A percentile compares a stretch with the other conserved stretches of the same genome.
phyloP scores from a whole-genome alignment of 2,329 filamentous ascomycete species.

The Venturiaceae sp. region DNA sequence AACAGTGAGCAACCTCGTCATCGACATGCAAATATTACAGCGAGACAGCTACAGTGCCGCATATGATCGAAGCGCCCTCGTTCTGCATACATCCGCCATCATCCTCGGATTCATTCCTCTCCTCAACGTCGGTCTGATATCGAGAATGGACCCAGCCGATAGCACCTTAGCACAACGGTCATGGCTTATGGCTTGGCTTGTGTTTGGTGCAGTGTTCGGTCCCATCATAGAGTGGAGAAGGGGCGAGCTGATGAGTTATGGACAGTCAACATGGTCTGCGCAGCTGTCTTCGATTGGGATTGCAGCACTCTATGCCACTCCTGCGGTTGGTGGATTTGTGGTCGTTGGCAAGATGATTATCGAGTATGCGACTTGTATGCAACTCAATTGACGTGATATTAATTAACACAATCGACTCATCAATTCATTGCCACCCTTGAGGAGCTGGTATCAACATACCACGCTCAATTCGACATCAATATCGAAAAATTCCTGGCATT shows the following conservation, averaged over 20 bases:
- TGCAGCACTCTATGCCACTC: slow-evolving; percentile 4
- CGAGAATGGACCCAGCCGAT: slow-evolving; percentile 14
- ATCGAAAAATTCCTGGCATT: too few species aligned
- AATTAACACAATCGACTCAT: too few species aligned
- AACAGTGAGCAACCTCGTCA: slow-evolving; percentile 13
- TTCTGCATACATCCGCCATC: not conserved
- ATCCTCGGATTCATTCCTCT: slow-evolving; percentile 12
- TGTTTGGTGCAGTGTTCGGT: slow-evolving; percentile 10
- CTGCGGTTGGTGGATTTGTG: slow-evolving; percentile 18
- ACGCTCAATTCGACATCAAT: too few species aligned
- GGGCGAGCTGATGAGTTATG: slow-evolving; percentile 9
- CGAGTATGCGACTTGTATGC: slow-evolving; percentile 15
- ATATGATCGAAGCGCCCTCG: not conserved
- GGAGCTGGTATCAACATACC: too few species aligned
- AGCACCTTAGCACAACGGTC: slow-evolving; percentile 16
- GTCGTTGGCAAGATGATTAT: slow-evolving; percentile 20
- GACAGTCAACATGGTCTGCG: slow-evolving; percentile 6
- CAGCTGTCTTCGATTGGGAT: slow-evolving; percentile 10
- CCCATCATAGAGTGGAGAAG: slow-evolving; percentile 13
- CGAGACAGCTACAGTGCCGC: slow-evolving; percentile 3
- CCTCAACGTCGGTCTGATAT: slow-evolving; percentile 16
- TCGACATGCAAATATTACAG: slow-evolving; percentile 3
- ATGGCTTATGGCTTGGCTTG: slow-evolving; percentile 17
- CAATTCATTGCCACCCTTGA: too few species aligned
- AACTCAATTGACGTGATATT: slow-evolving; percentile 10